Base-by-base conservation (phyloP, 164 flowering plant genomes). In the Brasenia schreberi region DNA sequence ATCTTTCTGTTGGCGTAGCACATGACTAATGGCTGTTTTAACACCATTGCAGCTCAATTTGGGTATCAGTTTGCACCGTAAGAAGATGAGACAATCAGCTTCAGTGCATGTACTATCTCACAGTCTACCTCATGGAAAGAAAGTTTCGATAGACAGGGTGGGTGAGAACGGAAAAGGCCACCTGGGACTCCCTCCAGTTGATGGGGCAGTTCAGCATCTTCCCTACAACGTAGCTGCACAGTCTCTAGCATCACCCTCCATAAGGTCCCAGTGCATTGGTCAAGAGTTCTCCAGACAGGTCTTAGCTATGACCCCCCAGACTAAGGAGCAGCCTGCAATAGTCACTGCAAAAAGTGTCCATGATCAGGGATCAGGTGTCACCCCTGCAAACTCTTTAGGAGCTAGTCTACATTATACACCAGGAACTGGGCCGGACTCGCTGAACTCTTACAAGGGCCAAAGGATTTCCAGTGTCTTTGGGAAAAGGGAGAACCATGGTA, bases 401-500 rank as follows among this genome's bases (percentile, higher is more conserved):
- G 78, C 77, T 49, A 68, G 53, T 18, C 2, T 39, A n/a, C 64
- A 43, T 69, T 18, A 6, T 49, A 62, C 27, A 71, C 77, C 84
- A 19, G 77, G 81, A 60, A 62, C 78, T 76, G 86, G 82, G 42
- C 96, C 82, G 65, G 96, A 89, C 52, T 67, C 80, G 73, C 77
- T 77, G 70, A 79, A 80, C 18, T 80, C 97, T 27, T 90, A 85
- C 75, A 56, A 81, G 27, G 89, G 85, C 27, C 76, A 71, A 65
- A 61, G 78, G 66, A 87, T 69, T 66, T 61, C 76, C 68, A 69
- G 70, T 63, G 73, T 73, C 64, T 62, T 80, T 49, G 90, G 83
- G 65, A 92, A 83, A 73, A 79, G 90, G 70, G 97, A 87, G 53
- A 80, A 63, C 70, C 90, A 74, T 74, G 95, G 88, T 73, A 82